These are phyloP conservation scores for Rubia occidens DNA, from an alignment of 305 asterid genomes.

Conservation along the genomic window DNA sequence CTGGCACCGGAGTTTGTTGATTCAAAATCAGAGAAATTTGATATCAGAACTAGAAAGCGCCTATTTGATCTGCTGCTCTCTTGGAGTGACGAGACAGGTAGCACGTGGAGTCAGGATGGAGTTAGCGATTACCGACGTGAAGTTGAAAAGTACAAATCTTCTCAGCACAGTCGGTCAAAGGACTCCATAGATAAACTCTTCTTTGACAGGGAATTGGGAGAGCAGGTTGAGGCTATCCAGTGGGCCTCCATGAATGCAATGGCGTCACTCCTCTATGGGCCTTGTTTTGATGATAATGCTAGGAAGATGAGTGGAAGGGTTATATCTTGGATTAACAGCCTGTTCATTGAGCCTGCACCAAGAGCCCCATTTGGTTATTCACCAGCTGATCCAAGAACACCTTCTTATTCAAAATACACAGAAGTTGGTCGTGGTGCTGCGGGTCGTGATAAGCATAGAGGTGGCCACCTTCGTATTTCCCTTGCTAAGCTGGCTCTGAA, in stretches of 20 bases:
- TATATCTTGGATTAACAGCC: slow-evolving; percentile 96
- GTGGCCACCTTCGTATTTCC: slow-evolving; percentile 86
- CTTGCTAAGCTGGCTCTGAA: slow-evolving; percentile 91
- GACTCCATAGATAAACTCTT: slow-evolving; percentile 92
- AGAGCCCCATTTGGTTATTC: slow-evolving; percentile 97
- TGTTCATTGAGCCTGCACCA: slow-evolving; percentile 94
- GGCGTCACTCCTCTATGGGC: slow-evolving; percentile 95
- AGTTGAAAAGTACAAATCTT: slow-evolving; percentile 93
- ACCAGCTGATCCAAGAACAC: slow-evolving; percentile 99
- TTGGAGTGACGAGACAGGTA: slow-evolving; percentile 93
- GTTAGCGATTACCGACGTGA: slow-evolving; percentile 92
- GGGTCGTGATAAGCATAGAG: slow-evolving; percentile 91
- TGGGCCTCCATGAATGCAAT: slow-evolving; percentile 99
- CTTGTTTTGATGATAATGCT: slow-evolving; percentile 98
- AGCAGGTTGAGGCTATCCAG: slow-evolving; percentile 98
- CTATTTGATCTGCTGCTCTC: slow-evolving; percentile 90
- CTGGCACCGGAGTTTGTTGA: slow-evolving; percentile 99
- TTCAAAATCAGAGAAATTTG: slow-evolving; percentile 92
- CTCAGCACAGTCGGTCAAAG: slow-evolving; percentile 91
- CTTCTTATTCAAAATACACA: slow-evolving; percentile 70
- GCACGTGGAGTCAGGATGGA: slow-evolving; percentile 93
- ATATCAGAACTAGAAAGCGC: slow-evolving; percentile 80
- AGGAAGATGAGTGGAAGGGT: slow-evolving; percentile 99
- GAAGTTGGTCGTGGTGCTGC: slow-evolving; percentile 82
- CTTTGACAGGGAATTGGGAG: slow-evolving; percentile 86